These are phyloP conservation scores for Fusarium xyrophilum DNA, from an alignment of 2,329 filamentous ascomycete species.

Conservation along the genomic window DNA sequence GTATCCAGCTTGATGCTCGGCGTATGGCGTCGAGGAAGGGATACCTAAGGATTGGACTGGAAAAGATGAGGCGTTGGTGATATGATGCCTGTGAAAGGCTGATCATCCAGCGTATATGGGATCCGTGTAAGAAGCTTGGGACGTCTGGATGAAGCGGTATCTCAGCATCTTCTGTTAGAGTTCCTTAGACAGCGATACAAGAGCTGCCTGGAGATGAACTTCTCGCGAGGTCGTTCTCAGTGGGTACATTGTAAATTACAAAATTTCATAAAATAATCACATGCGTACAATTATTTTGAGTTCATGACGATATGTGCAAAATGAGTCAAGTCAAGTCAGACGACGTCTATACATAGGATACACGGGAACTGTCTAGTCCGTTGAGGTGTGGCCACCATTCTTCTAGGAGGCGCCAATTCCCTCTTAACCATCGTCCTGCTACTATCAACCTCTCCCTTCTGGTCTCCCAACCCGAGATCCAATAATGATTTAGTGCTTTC, in stretches of 20 bases:
- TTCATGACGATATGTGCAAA: conserved; percentile 32
- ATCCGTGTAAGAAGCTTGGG: conserved; percentile 26
- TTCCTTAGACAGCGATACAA: conserved; percentile 19
- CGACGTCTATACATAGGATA: conserved; percentile 48
- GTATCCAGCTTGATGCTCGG: conserved; percentile 39
- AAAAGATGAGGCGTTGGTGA: conserved; percentile 18
- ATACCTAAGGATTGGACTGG: conserved; percentile 24
- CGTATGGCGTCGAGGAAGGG: conserved; percentile 42
- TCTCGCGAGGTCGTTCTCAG: conserved; percentile 15
- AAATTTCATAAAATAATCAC: conserved; percentile 30
- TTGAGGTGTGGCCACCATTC: conserved; percentile 33
- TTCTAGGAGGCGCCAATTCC: conserved; percentile 34
- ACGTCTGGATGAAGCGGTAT: conserved; percentile 13
- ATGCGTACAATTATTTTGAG: conserved; percentile 14
- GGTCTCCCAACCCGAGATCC: conserved; percentile 9
- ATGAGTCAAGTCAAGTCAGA: conserved; percentile 42
- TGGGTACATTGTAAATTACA: conserved; percentile 38
- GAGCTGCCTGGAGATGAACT: conserved; percentile 16
- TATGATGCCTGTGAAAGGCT: conserved; percentile 27
- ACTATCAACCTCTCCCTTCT: conserved; percentile 19
- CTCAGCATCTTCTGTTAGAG: conserved; percentile 7
- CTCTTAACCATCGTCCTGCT: conserved; percentile 33
- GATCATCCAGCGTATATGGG: conserved; percentile 20
- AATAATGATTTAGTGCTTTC: conserved; percentile 52
- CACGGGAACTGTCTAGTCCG: conserved; percentile 45